Conservation (phyloP, 441 rosid species). For the Codiaeum variegatum region DNA sequence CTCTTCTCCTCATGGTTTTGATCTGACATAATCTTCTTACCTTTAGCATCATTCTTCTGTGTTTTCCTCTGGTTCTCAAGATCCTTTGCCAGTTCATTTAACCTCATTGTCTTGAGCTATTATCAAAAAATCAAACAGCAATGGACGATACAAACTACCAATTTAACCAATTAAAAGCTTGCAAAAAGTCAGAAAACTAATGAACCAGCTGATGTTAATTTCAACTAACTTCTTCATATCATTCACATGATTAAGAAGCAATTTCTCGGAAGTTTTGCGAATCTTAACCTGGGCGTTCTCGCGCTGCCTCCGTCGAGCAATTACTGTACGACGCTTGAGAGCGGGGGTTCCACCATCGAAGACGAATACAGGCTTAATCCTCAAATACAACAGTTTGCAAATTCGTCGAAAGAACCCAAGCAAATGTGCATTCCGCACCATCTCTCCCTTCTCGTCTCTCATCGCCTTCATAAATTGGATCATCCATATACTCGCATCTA, state of each 20-base stretch:
- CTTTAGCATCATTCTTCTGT: slow-evolving; percentile 37
- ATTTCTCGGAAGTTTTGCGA: slow-evolving; percentile 88
- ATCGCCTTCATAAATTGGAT: slow-evolving; percentile 97
- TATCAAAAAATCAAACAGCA: slow-evolving; percentile 13
- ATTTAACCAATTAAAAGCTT: not conserved
- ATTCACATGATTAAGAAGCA: slow-evolving; percentile 75
- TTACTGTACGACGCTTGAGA: slow-evolving; percentile 88
- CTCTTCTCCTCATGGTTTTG: slow-evolving; percentile 13
- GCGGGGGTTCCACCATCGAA: slow-evolving; percentile 95
- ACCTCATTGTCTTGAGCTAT: slow-evolving; percentile 73
- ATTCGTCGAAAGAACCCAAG: slow-evolving; percentile 86
- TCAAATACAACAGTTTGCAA: slow-evolving; percentile 74
- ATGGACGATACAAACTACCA: not conserved
- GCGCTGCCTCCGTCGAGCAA: slow-evolving; percentile 85
- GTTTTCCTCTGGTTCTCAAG: slow-evolving; percentile 55
- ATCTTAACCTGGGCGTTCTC: slow-evolving; percentile 93
- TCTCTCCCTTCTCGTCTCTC: slow-evolving; percentile 95
- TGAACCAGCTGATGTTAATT: not conserved
- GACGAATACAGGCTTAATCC: slow-evolving; percentile 87
- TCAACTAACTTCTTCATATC: not conserved
- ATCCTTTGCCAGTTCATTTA: slow-evolving; percentile 74
- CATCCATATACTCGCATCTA: slow-evolving; percentile 97
- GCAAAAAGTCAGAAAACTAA: not conserved
- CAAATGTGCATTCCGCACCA: slow-evolving; percentile 88
- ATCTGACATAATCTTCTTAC: slow-evolving; percentile 35